Evolutionary conservation across 1,284 basidiomycete species (phyloP).

Genomic region (Irpex rosettiformis): DNA sequence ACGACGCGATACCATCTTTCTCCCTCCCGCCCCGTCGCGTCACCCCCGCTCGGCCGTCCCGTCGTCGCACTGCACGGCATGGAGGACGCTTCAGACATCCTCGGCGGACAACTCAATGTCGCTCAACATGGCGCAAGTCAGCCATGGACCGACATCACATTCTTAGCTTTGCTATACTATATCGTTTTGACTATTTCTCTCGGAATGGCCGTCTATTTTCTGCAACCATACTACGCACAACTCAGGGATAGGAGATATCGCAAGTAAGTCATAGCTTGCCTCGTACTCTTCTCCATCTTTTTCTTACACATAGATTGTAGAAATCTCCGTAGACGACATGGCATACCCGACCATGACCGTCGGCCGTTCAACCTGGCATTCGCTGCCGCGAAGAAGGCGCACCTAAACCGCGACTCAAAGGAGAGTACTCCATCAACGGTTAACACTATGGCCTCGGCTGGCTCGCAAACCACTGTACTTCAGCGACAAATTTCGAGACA

Average conservation of each 20-base stretch:
- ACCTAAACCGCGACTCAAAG: conserved; percentile 34
- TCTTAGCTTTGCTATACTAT: conserved; percentile 22
- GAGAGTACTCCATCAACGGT: conserved; percentile 6
- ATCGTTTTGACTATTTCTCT: conserved; percentile 14
- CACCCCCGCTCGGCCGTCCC: conserved; percentile 16
- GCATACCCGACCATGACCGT: conserved; percentile 76
- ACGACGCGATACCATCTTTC: conserved; percentile 17
- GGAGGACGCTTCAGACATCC: conserved; percentile 57
- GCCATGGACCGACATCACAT: conserved; percentile 32
- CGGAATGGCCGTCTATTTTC: conserved; percentile 18
- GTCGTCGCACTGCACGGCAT: conserved; percentile 34
- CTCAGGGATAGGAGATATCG: conserved; percentile 57
- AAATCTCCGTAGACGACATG: conserved; percentile 65
- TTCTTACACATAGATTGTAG: conserved; percentile 25
- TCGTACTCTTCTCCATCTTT: conserved; percentile 7
- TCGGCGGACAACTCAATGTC: conserved; percentile 51
- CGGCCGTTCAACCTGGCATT: conserved; percentile 83
- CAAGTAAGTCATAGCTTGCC: conserved; percentile 41
- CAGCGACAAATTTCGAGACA: conserved; percentile 1
- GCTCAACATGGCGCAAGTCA: conserved; percentile 30
- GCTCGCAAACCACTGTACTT: neutral
- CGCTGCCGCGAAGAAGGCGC: conserved; percentile 55
- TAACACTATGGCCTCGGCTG: conserved; percentile 4
- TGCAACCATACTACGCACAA: conserved; percentile 30
- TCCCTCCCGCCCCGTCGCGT: conserved; percentile 20